Percentiles rank a stretch among this genome's conserved stretches.
Conservation (phyloP, 2,329 filamentous ascomycete genomes). For the Penicillium sp. region DNA sequence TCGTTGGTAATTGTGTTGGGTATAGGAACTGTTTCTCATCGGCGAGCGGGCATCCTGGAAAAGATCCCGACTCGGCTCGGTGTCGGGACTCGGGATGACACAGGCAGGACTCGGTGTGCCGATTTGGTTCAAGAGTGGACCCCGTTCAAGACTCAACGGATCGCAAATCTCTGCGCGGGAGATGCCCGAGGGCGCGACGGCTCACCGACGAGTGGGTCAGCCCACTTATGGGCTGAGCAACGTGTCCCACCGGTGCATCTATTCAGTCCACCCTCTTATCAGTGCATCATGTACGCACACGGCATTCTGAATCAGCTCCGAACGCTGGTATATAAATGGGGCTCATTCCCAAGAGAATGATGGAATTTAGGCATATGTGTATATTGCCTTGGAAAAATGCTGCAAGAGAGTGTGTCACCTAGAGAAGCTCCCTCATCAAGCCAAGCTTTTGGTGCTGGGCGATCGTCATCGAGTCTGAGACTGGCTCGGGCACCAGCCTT, state of each 20-base stretch:
- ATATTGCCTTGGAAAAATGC: background rate
- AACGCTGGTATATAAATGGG: slow-evolving; percentile 19
- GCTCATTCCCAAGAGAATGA: background rate
- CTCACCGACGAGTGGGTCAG: slow-evolving; percentile 22
- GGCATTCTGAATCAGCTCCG: slow-evolving; percentile 2
- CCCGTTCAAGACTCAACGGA: slow-evolving; percentile 14
- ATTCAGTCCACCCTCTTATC: slow-evolving; percentile 14
- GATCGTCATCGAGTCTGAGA: slow-evolving; percentile 17
- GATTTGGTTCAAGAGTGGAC: slow-evolving; percentile 22
- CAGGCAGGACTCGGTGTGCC: slow-evolving; percentile 26
- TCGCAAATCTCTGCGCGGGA: slow-evolving; percentile 23
- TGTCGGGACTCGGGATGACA: slow-evolving; percentile 19
- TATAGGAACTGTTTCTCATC: background rate
- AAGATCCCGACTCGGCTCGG: slow-evolving; percentile 23
- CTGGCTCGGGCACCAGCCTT: slow-evolving; percentile 11
- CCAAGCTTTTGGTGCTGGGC: slow-evolving; percentile 11
- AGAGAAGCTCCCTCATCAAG: background rate
- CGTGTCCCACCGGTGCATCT: background rate
- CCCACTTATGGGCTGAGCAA: slow-evolving; percentile 1
- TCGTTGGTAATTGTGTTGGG: background rate
- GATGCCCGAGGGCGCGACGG: slow-evolving; percentile 16
- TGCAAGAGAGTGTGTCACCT: background rate
- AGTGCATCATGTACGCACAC: slow-evolving; percentile 1
- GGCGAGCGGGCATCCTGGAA: slow-evolving; percentile 8
- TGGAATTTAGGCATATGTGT: background rate